phyloP scores from a whole-genome alignment of 352 stramenopile genomes.

The Phytophthora fragariae region DNA sequence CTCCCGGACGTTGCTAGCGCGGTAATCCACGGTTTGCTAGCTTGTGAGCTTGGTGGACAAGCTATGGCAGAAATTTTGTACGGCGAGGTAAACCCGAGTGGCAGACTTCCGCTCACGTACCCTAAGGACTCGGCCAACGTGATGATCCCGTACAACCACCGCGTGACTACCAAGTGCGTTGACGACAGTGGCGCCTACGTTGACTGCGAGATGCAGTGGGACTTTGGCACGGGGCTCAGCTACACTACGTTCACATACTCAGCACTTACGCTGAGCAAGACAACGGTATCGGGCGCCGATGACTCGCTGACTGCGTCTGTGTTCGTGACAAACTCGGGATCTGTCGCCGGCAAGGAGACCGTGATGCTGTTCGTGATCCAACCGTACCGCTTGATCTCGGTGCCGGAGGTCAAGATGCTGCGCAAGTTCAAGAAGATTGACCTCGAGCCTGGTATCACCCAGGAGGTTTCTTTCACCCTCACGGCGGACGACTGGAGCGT shows the following conservation, averaged over 20 bases:
- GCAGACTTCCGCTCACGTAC: conserved; percentile 85
- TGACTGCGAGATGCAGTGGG: conserved; percentile 70
- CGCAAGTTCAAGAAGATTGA: conserved; percentile 83
- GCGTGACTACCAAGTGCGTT: conserved; percentile 59
- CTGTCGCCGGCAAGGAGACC: conserved; percentile 65
- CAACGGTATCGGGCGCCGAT: conserved; percentile 29
- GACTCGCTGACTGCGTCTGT: conserved; percentile 55
- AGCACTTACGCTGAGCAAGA: conserved; percentile 50
- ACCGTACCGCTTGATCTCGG: conserved; percentile 61
- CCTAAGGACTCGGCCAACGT: conserved; percentile 70
- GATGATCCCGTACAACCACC: conserved; percentile 83
- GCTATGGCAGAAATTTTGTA: conserved; percentile 87
- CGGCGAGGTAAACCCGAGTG: conserved; percentile 84
- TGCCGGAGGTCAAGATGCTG: conserved; percentile 85
- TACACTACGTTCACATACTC: conserved; percentile 78
- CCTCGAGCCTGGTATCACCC: conserved; percentile 49
- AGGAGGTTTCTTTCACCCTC: conserved; percentile 54
- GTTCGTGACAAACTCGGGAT: conserved; percentile 78
- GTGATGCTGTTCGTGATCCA: conserved; percentile 85
- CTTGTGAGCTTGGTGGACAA: conserved; percentile 79
- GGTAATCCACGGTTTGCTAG: conserved; percentile 80
- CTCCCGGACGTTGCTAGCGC: conserved; percentile 57
- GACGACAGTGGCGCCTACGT: conserved; percentile 28
- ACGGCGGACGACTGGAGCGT: conserved; percentile 68
- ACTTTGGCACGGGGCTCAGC: conserved; percentile 71